These are phyloP conservation scores for Saccharomyces hybrid DNA, from an alignment of 1,139 yeast genomes.

Conservation along the genomic window DNA sequence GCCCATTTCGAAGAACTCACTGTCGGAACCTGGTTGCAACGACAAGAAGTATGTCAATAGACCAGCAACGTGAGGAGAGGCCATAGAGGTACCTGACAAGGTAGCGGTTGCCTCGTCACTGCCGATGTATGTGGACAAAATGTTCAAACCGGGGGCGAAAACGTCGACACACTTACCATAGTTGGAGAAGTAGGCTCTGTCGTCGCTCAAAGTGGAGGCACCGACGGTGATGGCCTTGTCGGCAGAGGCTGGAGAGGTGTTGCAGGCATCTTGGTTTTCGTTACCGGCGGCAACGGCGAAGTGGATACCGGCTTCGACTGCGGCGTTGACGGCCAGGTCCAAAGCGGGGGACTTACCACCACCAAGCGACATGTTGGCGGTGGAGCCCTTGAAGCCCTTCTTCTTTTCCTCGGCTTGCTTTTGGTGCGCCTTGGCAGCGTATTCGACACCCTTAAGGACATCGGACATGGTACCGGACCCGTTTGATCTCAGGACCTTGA, in stretches of 20 bases:
- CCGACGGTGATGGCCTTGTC: constrained; percentile 73
- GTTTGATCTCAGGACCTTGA: constrained; percentile 66
- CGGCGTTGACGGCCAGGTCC: constrained; percentile 78
- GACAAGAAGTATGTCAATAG: constrained; percentile 82
- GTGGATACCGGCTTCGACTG: constrained; percentile 70
- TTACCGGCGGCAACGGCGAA: constrained; percentile 89
- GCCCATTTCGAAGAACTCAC: constrained; percentile 55
- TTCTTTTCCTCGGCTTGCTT: constrained; percentile 48
- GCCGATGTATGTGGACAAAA: constrained; percentile 80
- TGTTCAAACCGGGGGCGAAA: constrained; percentile 78
- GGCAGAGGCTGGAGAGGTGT: constrained; percentile 76
- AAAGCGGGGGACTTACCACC: constrained; percentile 80
- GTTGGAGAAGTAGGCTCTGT: constrained; percentile 74
- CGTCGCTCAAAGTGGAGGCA: constrained; percentile 68
- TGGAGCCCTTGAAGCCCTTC: constrained; percentile 71
- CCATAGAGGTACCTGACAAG: constrained; percentile 97
- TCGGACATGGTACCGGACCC: constrained; percentile 80
- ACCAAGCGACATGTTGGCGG: constrained; percentile 86
- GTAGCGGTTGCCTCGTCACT: constrained; percentile 78
- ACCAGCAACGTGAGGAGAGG: constrained; percentile 95
- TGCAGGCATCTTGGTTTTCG: constrained; percentile 78
- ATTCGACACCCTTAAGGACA: constrained; percentile 75
- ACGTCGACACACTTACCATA: constrained; percentile 80
- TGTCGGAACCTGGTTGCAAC: constrained; percentile 77
- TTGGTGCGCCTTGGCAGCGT: constrained; percentile 57